Conservation (phyloP, 257 asterid species). For the Salvia rosmarinus region DNA sequence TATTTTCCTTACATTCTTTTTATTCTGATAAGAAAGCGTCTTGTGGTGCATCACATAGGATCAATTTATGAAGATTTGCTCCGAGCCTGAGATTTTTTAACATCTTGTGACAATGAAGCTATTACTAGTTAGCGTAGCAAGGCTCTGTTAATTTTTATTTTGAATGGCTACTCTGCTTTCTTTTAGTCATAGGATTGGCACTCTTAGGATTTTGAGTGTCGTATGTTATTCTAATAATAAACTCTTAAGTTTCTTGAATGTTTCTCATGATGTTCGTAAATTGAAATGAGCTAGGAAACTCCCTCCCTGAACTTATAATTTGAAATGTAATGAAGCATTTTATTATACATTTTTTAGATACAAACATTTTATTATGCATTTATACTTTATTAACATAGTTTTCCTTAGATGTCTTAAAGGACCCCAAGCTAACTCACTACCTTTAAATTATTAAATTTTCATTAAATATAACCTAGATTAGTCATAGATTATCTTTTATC, state of each 20-base stretch:
- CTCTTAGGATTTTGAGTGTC: background rate
- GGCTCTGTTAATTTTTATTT: background rate
- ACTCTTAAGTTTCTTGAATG: background rate
- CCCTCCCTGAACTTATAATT: background rate
- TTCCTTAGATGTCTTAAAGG: background rate
- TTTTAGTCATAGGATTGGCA: background rate
- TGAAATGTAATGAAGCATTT: background rate
- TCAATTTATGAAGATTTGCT: background rate
- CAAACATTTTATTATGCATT: too few relatives aligned
- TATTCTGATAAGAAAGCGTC: too few relatives aligned
- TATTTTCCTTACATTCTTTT: too few relatives aligned
- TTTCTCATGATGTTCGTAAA: background rate
- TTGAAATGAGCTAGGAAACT: background rate
- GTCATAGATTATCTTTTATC: background rate
- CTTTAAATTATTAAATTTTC: conserved; percentile 4
- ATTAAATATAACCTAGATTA: background rate
- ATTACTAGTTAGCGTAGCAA: background rate
- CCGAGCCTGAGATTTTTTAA: background rate
- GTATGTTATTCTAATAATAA: background rate
- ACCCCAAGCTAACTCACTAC: background rate
- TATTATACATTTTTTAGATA: too few relatives aligned
- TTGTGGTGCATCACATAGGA: background rate
- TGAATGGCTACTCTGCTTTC: background rate
- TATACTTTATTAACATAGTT: background rate
- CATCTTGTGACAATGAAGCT: background rate